Base-by-base conservation (phyloP, 768 basidiomycete species). In the Sporobolomyces phaffii region DNA sequence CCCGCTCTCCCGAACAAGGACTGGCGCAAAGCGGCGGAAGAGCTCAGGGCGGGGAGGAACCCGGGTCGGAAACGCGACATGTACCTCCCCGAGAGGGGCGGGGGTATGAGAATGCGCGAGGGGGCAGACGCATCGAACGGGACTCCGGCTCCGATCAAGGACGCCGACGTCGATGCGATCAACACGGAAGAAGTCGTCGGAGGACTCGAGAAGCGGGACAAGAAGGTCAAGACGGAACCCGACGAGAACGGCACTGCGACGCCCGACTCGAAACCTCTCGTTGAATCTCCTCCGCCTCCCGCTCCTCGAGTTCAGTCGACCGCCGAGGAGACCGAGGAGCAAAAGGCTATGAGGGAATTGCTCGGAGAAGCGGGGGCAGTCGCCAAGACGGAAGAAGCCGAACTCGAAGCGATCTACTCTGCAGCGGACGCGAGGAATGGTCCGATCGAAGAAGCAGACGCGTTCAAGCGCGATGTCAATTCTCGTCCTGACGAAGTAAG, bases 1-100 rank as follows among this genome's bases (percentile, higher is more conserved):
- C 86, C 93, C 20, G 81, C 90, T 1, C 80, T 90, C 49, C 81
- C 90, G 73, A 94, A 97, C 74, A 83, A 85, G 31, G 93, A 99
- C 76, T 99, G 94, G 94, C 81, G 90, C 45, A 87, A 85, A 57
- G 78, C 85, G 11, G 89, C 89, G 20, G 82, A 87, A 45, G 86
- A 84, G 75, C 81, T 88, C 66, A 74, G 84, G 81, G 79, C 77
- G 31, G 80, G 75, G 13, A 77, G 49, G 26, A 51, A 36, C 20
- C 24, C 50, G 20, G 33, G 48, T 15, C 62, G 69, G 63, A 72
- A 73, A 58, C 48, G 43, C 44, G 58, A 78, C 17, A 81, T 83
- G 47, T 91, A 84, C 73, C 80, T 90, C 13, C 91, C 91, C 2
- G 81, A 83, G 3, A 83, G 36, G 84, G 82, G 3, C 22, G 70